A percentile compares a stretch with the other conserved stretches of the same genome.
phyloP scores from a whole-genome alignment of 441 rosid genomes.

The Monsonia emarginata region DNA sequence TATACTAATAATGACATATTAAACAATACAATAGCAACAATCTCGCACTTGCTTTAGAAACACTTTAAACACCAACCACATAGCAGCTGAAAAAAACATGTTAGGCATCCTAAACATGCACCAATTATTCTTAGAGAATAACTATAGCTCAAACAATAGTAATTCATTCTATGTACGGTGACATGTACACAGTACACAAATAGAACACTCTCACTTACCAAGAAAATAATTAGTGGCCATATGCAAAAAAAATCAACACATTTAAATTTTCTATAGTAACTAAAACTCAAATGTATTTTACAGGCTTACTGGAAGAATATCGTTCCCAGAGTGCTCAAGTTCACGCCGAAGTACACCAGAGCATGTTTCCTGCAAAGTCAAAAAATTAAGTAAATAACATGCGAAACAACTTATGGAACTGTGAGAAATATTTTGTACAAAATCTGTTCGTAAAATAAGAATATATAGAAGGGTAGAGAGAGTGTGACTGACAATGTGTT shows the following conservation, averaged over 20 bases:
- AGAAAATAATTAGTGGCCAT: not conserved
- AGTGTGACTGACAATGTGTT: conserved; percentile 45
- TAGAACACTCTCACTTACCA: not conserved
- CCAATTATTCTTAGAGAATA: not conserved
- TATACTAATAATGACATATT: not conserved
- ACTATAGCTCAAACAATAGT: not conserved
- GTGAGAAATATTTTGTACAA: not conserved
- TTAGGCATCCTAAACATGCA: not conserved
- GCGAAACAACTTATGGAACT: not conserved
- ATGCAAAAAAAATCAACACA: not conserved
- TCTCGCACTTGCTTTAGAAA: not conserved
- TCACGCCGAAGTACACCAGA: conserved; percentile 71
- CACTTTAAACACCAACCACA: not conserved
- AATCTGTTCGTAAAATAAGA: not conserved
- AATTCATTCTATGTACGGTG: not conserved
- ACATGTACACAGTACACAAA: too few relatives aligned
- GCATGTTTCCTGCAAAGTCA: conserved; percentile 62
- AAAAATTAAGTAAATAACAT: not conserved
- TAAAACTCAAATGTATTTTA: not conserved
- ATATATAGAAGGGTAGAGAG: conserved; percentile 16
- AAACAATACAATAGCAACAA: not conserved
- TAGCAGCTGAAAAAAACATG: not conserved
- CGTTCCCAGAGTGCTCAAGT: conserved; percentile 63
- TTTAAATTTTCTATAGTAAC: not conserved
- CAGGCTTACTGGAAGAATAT: conserved; percentile 43